Evolutionary conservation across 768 basidiomycete genomes (phyloP).

Genomic region (Calocybe indica): DNA sequence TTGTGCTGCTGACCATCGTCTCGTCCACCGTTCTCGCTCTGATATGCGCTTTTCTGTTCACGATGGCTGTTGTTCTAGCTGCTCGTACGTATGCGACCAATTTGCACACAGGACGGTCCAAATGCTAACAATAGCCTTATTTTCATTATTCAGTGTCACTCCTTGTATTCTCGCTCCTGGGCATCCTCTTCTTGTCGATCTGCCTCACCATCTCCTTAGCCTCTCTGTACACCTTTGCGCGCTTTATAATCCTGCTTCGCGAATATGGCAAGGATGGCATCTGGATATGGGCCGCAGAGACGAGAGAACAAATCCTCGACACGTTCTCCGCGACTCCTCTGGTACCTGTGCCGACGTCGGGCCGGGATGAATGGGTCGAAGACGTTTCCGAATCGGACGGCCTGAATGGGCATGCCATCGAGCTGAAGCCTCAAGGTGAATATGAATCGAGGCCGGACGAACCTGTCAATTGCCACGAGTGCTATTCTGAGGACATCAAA

Average conservation of each 20-base stretch:
- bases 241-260: constrained; percentile 28
- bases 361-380: neutral
- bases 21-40: constrained; percentile 30
- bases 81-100: constrained; percentile 19
- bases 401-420: constrained; percentile 1
- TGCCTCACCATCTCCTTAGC: constrained; percentile 24
- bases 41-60: constrained; percentile 22
- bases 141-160: constrained; percentile 21
- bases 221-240: constrained; percentile 23
- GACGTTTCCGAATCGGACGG: neutral
- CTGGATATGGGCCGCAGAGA: constrained; percentile 18
- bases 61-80: constrained; percentile 21
- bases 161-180: constrained; percentile 24
- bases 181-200: constrained; percentile 24
- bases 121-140: neutral
- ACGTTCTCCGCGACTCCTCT: constrained; percentile 3
- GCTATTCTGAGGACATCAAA: neutral
- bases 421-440: constrained; percentile 1
- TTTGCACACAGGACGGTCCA: too few species aligned
- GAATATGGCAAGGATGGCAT: constrained; percentile 23
- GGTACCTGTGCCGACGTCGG: neutral
- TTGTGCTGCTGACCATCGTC: constrained; percentile 27
- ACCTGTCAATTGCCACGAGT: too few species aligned
- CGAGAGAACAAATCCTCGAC: constrained; percentile 5
- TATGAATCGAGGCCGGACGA: neutral